Evolutionary conservation across 2,329 filamentous ascomycete species (phyloP), one percentile per base, ranked within the genome.

Genomic region (Truncatella angustata): DNA sequence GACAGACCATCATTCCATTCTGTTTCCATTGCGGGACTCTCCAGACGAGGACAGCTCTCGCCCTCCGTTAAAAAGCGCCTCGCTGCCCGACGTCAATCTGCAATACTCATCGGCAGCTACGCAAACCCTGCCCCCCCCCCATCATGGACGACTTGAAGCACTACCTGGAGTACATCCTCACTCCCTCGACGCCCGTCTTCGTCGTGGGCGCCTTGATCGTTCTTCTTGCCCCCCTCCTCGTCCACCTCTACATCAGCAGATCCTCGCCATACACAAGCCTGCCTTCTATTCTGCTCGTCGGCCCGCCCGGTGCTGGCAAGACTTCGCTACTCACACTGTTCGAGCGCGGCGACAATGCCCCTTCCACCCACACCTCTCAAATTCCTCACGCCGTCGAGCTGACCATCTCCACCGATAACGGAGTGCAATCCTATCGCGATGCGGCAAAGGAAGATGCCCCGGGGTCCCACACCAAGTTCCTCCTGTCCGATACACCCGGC

Each of bases 401-500:
- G 50, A 81, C 77, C 61, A 74, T 78, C 48, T 75, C 75, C 24
- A 46, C 54, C 42, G 73, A 74, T 60, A 72, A 74, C 60, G 70
- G 72, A 51, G 61, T 69, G 57, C 72, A 69, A 49, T 75, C 76
- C 35, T 80, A 75, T 71, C 73, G 74, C 52, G 66, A 72, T 54
- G 76, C 64, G 46, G 75, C 85, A 63, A 81, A 82, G 68, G 80
- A 84, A 59, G 75, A 80, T 56, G 65, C 72, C 35, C 73, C 74
- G 50, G 75, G 79, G 52, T 73, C 71, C 48, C 84, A 87, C 66
- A 85, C 82, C 58, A 87, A 85, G 66, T 90, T 94, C 67, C 75
- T 88, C 36, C 75, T 97, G 30, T 74, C 90, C 65, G 94, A 99
- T 73, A 97, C 93, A 1, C 94, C 94, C 0, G 94, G 94, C 35